phyloP scores from a whole-genome alignment of 2,329 filamentous ascomycete species.

The Colletotrichum liriopes region DNA sequence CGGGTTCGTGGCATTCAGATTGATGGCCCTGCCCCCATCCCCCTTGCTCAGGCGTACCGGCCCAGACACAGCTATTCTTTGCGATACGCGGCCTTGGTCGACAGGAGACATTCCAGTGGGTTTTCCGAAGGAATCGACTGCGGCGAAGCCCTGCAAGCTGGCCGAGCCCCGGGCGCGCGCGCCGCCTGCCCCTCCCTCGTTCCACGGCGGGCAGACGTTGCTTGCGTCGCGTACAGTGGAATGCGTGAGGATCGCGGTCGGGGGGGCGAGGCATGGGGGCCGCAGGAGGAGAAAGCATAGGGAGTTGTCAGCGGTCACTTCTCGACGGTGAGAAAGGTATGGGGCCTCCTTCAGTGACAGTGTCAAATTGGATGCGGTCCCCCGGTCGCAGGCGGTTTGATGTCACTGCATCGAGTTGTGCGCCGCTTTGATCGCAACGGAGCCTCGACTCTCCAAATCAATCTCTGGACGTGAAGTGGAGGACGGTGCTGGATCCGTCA shows the following conservation, averaged over 20 bases:
- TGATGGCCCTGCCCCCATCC: neutral
- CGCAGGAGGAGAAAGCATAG: neutral
- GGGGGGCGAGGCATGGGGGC: slow-evolving; percentile 14
- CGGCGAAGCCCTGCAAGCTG: slow-evolving; percentile 4
- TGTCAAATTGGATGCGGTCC: neutral
- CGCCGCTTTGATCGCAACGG: slow-evolving; percentile 1
- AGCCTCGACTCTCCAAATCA: neutral
- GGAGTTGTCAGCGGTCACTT: slow-evolving; percentile 11
- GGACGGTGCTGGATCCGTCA: neutral
- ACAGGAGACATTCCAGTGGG: neutral
- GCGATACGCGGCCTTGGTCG: slow-evolving; percentile 13
- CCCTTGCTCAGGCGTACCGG: neutral
- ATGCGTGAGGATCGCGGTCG: slow-evolving; percentile 32
- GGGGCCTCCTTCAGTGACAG: neutral
- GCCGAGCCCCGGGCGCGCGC: neutral
- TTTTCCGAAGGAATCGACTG: neutral
- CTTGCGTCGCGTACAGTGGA: slow-evolving; percentile 40
- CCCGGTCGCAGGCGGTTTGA: neutral
- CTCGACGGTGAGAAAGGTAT: neutral
- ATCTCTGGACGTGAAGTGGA: neutral
- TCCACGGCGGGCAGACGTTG: slow-evolving; percentile 34
- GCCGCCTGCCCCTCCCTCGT: slow-evolving; percentile 16
- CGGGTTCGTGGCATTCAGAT: slow-evolving; percentile 3
- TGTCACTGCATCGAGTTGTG: slow-evolving; percentile 15
- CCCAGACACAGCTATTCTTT: neutral